Evolutionary conservation across 139 green algal genomes (phyloP), one percentile per base, ranked within the genome.

Genomic region (Closterium sp.): DNA sequence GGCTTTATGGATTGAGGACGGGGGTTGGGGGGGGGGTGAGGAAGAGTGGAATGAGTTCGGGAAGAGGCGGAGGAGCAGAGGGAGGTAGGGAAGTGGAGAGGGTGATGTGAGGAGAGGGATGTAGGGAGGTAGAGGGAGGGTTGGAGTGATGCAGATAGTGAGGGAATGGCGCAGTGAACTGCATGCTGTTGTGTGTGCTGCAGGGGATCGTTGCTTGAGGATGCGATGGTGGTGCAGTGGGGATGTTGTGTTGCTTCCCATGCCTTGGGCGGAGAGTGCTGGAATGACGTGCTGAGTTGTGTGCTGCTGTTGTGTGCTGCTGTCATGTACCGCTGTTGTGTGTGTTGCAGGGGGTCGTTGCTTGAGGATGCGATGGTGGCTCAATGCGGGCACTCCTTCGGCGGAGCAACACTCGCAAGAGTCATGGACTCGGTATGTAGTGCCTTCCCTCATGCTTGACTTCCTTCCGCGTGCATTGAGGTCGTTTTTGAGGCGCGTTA

Each of bases 331-430:
- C 27, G 62, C 11, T 22, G 38, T 50, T 50, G 38, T 50, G 38
- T 50, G 38, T 50, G 38, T 9, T 88, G 89, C 89, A 91, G 89
- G 73, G 89, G 89, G 17, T n/a, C 31, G 31, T 9, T 86, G 31
- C 84, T 92, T 2, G 89, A 92, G 9, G 89, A 92, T 92, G 89
- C 89, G 5, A 90, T 91, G 89, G 89, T 91, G 34, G 73, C 42
- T 2, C 89, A 32, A 24, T 92, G 89, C 24, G 89, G 89, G 10
- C 89, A 92, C 89, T 92, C 89, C 27, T 92, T 92, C 34, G 89
- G 89, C 45, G 38, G 89, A 22, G 89, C 89, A 30, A 90, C 79
- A 30, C 42, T 89, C 21, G 22, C 50, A 30, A 27, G 89, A 42
- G 29, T 91, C 29, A 85, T 84, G 34, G 89, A 91, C 28, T 87